Evolutionary conservation across 371 early-diverging fungal genomes (phyloP).

Genomic region (Mucor mucedo): DNA sequence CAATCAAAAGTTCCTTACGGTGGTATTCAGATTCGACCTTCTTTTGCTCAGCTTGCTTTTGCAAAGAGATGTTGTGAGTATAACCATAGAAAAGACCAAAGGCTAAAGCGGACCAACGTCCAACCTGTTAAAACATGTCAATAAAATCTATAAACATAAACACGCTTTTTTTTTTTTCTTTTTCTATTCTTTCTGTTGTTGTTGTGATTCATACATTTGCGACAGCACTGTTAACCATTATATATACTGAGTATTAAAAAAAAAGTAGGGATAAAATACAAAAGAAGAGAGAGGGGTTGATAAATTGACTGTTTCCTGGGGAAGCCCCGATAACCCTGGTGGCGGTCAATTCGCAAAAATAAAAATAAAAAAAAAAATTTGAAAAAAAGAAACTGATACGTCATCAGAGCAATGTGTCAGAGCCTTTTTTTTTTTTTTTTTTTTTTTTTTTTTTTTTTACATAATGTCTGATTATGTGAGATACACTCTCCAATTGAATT

Average conservation of each 20-base stretch:
- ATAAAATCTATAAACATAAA: not conserved
- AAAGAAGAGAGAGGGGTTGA: slow-evolving; percentile 17
- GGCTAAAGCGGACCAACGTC: slow-evolving; percentile 79
- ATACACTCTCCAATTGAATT: too few species aligned
- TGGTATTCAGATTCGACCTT: slow-evolving; percentile 65
- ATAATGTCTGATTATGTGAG: too few species aligned
- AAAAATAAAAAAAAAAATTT: not conserved
- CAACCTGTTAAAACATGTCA: slow-evolving; percentile 55
- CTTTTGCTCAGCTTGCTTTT: slow-evolving; percentile 62
- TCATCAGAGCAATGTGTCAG: not conserved
- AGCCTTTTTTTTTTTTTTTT: too few species aligned
- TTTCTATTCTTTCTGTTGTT: too few species aligned
- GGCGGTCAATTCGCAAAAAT: not conserved
- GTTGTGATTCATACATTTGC: slow-evolving; percentile 34
- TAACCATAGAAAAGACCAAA: slow-evolving; percentile 76
- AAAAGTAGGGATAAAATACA: slow-evolving; percentile 10
- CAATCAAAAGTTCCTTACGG: slow-evolving; percentile 72
- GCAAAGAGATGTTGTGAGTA: slow-evolving; percentile 69
- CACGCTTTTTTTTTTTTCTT: not conserved
- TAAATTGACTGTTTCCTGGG: slow-evolving; percentile 8
- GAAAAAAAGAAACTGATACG: not conserved
- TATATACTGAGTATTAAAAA: slow-evolving; percentile 24
- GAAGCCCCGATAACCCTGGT: slow-evolving; percentile 4
- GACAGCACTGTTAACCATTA: slow-evolving; percentile 52
- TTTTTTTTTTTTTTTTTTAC: too few species aligned